Percentiles rank a stretch among this genome's conserved stretches.
Evolutionary conservation across 257 asterid species (phyloP).

Genomic region (Fraxinus cuspidata): DNA sequence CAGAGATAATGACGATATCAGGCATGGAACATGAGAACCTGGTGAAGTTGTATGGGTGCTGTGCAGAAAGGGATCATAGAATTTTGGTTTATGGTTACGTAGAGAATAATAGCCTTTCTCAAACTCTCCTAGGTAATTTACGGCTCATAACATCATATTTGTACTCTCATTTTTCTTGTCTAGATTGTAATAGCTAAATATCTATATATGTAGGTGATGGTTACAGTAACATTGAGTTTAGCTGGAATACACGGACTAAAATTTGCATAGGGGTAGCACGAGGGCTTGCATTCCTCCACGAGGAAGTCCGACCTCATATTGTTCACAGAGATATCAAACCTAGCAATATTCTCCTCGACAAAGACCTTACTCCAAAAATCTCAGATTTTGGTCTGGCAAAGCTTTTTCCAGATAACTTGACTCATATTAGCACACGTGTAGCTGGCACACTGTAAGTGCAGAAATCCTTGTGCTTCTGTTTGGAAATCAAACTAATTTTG

Average conservation of each 20-base stretch:
- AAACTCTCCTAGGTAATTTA: slow-evolving; percentile 72
- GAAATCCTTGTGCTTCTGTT: neutral
- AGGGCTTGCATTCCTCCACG: slow-evolving; percentile 85
- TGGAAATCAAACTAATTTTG: slow-evolving; percentile 5
- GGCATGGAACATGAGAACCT: slow-evolving; percentile 81
- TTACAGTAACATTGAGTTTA: slow-evolving; percentile 40
- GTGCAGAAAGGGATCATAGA: slow-evolving; percentile 69
- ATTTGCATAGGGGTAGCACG: slow-evolving; percentile 79
- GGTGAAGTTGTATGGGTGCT: slow-evolving; percentile 82
- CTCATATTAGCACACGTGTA: slow-evolving; percentile 89
- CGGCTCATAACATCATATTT: slow-evolving; percentile 1
- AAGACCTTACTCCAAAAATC: slow-evolving; percentile 74
- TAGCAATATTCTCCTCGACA: slow-evolving; percentile 82
- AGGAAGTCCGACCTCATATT: slow-evolving; percentile 71
- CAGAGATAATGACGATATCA: slow-evolving; percentile 66
- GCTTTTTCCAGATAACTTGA: slow-evolving; percentile 62
- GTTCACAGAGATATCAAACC: slow-evolving; percentile 93
- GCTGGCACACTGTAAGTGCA: slow-evolving; percentile 89
- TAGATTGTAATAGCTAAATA: slow-evolving; percentile 18
- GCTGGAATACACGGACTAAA: slow-evolving; percentile 61
- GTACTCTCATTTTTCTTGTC: slow-evolving; percentile 3
- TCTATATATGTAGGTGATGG: slow-evolving; percentile 41
- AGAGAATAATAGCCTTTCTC: slow-evolving; percentile 89
- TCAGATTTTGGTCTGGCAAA: slow-evolving; percentile 95
- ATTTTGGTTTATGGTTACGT: slow-evolving; percentile 87